These are phyloP conservation scores for Tricholoma flavovirens DNA, from an alignment of 768 basidiomycete genomes.

Conservation along the genomic window DNA sequence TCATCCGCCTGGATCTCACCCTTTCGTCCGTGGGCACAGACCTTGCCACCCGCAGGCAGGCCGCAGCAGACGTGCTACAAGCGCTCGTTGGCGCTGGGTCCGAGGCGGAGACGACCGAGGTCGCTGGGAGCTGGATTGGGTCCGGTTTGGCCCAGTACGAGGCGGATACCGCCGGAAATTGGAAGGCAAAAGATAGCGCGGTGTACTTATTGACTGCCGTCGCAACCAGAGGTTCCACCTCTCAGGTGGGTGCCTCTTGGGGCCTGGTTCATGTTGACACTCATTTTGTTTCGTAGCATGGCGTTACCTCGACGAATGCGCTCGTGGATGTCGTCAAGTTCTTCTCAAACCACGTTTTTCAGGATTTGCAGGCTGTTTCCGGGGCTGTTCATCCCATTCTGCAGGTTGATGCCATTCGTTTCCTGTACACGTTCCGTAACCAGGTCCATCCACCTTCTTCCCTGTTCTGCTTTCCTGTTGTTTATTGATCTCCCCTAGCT, in stretches of 20 bases:
- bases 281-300: constrained; percentile 49
- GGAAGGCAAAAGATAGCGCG: constrained; percentile 92
- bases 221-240: constrained; percentile 83
- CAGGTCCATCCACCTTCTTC: constrained; percentile 40
- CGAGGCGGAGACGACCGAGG: constrained; percentile 81
- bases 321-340: constrained; percentile 93
- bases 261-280: constrained; percentile 3
- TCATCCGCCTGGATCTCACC: constrained; percentile 81
- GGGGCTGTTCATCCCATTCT: constrained; percentile 81
- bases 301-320: constrained; percentile 89
- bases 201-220: constrained; percentile 92
- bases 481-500: constrained; percentile 39
- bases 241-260: constrained; percentile 48
- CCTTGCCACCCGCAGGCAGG: constrained; percentile 80
- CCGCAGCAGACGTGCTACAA: constrained; percentile 93
- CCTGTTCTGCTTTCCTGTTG: not conserved
- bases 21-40: constrained; percentile 59
- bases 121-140: constrained; percentile 81
- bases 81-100: constrained; percentile 78
- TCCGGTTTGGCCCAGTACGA: constrained; percentile 67
- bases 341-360: constrained; percentile 87
- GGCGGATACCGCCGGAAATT: constrained; percentile 53
- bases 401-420: constrained; percentile 94
- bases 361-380: constrained; percentile 69
- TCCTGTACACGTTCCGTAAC: constrained; percentile 91